These are phyloP conservation scores for Cyamopsis tetragonoloba DNA, from an alignment of 306 rosid genomes.

Conservation along the genomic window DNA sequence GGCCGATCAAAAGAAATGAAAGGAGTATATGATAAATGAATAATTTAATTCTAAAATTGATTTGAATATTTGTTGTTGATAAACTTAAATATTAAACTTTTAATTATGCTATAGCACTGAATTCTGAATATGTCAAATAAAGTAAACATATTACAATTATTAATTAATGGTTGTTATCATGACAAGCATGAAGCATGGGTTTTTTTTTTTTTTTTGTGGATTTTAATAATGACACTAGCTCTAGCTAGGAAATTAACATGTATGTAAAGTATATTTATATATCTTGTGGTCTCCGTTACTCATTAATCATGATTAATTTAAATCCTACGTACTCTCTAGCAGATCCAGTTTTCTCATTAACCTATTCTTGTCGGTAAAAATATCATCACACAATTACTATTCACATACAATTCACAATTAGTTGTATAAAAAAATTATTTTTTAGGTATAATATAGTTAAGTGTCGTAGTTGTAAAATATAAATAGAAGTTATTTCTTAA, in stretches of 20 bases:
- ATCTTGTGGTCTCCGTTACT: constrained; percentile 13
- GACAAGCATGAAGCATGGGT: constrained; percentile 26
- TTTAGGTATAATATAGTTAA: no score
- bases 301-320: constrained; percentile 21
- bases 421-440: no score
- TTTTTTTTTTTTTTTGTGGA: neutral
- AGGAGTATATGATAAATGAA: neutral
- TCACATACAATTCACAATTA: no score
- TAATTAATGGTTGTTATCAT: constrained; percentile 30
- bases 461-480: no score
- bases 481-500: no score
- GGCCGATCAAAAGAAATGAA: no score
- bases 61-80: neutral
- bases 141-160: neutral
- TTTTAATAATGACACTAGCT: constrained; percentile 9
- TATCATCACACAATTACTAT: no score
- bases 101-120: no score
- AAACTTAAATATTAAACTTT: neutral
- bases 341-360: no score
- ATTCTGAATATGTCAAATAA: neutral
- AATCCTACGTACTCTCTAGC: no score
- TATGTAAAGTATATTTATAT: neutral
- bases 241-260: neutral
- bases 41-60: neutral
- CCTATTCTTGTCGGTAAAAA: no score